Evolutionary conservation across 495 filamentous ascomycete genomes (phyloP), one percentile per base, ranked within the genome.

Genomic region (Bryoglossum gracile): DNA sequence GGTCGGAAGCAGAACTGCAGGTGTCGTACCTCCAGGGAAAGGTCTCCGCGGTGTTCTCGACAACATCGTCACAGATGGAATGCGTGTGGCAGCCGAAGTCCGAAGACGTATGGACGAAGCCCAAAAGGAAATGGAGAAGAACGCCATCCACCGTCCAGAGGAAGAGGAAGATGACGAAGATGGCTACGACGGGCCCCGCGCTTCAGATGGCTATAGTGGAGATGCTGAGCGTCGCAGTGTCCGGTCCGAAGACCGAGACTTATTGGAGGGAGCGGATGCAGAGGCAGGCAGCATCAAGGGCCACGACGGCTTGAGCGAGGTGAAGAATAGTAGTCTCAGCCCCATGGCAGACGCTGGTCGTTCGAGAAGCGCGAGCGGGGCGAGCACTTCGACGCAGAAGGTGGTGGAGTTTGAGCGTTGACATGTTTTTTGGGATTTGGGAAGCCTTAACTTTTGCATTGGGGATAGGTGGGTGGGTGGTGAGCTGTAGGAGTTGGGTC

Each of bases 11-110:
- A 62, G 60, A 28, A 64, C 65, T 19, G 63, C 67, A 23, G 66
- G 65, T 23, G 63, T 64, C 8, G 61, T 57, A 22, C 50, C 61
- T 43, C 83, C 85, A 0, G 76, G 80, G 6, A 87, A 88, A 47
- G 88, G 92, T 9, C 73, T 98, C 8, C 75, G 92, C 24, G 92
- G 92, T 13, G 90, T 98, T 43, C 67, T 98, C 9, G 92, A 98
- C 64, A 94, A 94, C 57, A 96, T 98, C 51, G 92, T 96, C 51
- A 89, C 84, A 3, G 92, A 98, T 59, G 92, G 92, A 22, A 95
- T 96, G 78, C 80, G 89, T 28, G 90, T 97, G 41, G 94, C 92
- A 0, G 83, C 80, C 5, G 92, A 98, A 68, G 89, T 97, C 26
- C 75, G 83, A 54, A 76, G 90, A 50, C 70, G 89, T 14, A 92